phyloP scores from a whole-genome alignment of 78 protist species.

The Pigoraptor vietnamica region DNA sequence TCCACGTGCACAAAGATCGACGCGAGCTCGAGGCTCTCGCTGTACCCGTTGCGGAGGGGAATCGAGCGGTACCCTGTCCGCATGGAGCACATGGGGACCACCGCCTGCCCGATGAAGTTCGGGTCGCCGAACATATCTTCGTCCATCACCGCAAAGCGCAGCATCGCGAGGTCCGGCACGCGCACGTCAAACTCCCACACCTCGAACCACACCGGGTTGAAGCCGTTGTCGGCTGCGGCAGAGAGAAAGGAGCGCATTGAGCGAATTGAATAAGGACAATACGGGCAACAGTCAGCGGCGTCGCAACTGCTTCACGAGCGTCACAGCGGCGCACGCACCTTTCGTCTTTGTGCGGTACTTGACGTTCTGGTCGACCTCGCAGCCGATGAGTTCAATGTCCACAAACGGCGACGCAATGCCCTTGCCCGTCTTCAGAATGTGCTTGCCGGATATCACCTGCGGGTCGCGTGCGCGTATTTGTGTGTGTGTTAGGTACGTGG shows the following conservation, averaged over 20 bases:
- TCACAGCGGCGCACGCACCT: background rate
- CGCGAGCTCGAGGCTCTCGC: conserved; percentile 1
- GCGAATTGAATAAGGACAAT: no score
- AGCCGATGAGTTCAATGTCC: background rate
- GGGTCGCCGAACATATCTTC: conserved; percentile 10
- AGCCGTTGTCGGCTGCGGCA: conserved; percentile 31
- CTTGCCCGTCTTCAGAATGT: background rate
- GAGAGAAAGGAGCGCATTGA: background rate
- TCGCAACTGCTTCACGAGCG: no score
- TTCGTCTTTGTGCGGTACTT: background rate
- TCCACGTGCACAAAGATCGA: background rate
- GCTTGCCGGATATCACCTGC: background rate
- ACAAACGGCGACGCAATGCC: background rate
- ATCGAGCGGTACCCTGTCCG: background rate
- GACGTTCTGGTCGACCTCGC: background rate
- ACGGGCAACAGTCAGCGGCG: no score
- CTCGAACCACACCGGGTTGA: conserved; percentile 32
- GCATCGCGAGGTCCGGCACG: background rate
- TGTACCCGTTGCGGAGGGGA: background rate
- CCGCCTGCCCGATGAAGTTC: conserved; percentile 1
- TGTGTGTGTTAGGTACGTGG: no score
- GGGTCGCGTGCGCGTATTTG: background rate
- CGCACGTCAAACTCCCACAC: background rate
- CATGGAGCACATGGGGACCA: background rate
- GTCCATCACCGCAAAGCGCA: conserved; percentile 10